Conservation (phyloP, 805 yeast genomes). For the Blastobotrys muscicola region DNA sequence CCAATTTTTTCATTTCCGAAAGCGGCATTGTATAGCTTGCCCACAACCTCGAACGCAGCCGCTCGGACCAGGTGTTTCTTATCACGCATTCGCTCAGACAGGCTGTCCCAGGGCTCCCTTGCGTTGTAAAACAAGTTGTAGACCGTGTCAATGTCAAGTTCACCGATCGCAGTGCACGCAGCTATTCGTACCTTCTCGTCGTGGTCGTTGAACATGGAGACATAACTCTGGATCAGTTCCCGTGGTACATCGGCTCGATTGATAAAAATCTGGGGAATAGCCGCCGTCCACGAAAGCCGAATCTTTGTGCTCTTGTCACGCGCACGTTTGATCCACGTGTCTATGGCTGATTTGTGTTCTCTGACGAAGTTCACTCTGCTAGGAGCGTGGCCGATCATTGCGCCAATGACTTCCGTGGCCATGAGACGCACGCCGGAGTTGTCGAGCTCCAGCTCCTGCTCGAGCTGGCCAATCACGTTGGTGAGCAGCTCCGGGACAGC, state of each 20-base stretch:
- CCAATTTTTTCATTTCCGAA: slow-evolving; percentile 25
- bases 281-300: slow-evolving; percentile 59
- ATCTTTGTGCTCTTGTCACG: slow-evolving; percentile 59
- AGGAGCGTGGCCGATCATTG: slow-evolving; percentile 42
- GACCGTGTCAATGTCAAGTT: slow-evolving; percentile 37
- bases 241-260: slow-evolving; percentile 33
- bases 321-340: slow-evolving; percentile 59
- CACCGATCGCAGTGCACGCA: slow-evolving; percentile 43
- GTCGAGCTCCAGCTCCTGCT: slow-evolving; percentile 63
- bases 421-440: slow-evolving; percentile 51
- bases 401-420: slow-evolving; percentile 68
- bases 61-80: slow-evolving; percentile 56
- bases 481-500: slow-evolving; percentile 64
- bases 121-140: slow-evolving; percentile 37
- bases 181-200: slow-evolving; percentile 63
- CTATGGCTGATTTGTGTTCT: slow-evolving; percentile 51
- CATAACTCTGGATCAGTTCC: slow-evolving; percentile 29
- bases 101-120: slow-evolving; percentile 26
- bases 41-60: slow-evolving; percentile 44
- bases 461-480: slow-evolving; percentile 68
- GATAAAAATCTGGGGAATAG: slow-evolving; percentile 37
- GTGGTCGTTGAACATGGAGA: slow-evolving; percentile 64
- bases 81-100: slow-evolving; percentile 63
- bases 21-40: slow-evolving; percentile 46
- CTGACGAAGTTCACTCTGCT: slow-evolving; percentile 49